Conservation (phyloP, 306 rosid species). For the Prunus armeniaca region DNA sequence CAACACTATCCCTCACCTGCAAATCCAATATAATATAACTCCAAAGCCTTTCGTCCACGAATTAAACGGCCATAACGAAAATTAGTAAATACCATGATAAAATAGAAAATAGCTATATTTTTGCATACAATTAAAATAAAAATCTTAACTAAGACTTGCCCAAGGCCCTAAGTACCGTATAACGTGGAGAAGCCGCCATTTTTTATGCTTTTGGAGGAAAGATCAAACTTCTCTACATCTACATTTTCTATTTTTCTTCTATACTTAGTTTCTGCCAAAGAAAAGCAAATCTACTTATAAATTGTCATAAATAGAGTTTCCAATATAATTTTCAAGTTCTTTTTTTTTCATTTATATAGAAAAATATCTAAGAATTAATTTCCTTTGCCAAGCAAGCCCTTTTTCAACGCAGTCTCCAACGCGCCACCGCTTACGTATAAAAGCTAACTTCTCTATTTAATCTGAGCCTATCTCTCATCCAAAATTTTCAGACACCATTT, state of each 20-base stretch:
- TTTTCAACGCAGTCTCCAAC: neutral
- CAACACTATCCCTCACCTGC: constrained; percentile 2
- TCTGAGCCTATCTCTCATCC: neutral
- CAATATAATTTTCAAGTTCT: neutral
- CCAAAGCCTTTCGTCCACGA: neutral
- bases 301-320: neutral
- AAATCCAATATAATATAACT: neutral
- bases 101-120: neutral
- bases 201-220: neutral
- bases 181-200: neutral
- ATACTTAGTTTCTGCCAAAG: too few relatives aligned
- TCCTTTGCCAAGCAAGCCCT: constrained; percentile 6
- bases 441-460: neutral
- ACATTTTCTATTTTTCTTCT: neutral
- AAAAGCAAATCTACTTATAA: neutral
- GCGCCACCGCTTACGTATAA: neutral
- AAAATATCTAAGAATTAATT: neutral
- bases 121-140: neutral
- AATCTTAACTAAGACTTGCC: neutral
- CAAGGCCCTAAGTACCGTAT: neutral
- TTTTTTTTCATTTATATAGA: neutral
- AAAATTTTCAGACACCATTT: constrained; percentile 1
- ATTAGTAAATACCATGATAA: neutral
- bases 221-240: neutral
- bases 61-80: neutral